These are phyloP conservation scores for Casuarina cunninghamiana DNA, from an alignment of 306 rosid species.

Conservation along the genomic window DNA sequence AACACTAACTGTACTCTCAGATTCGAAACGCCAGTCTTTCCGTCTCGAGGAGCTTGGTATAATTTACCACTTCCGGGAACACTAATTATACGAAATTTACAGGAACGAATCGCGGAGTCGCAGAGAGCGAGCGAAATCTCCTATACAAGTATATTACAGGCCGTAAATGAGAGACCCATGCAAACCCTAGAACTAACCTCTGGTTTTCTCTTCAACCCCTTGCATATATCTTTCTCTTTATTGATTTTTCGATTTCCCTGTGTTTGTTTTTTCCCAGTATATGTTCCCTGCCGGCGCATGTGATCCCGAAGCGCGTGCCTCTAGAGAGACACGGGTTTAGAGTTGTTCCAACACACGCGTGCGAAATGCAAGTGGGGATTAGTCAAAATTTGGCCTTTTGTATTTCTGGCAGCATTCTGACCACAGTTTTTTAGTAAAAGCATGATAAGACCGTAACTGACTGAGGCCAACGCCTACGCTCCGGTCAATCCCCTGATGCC, in stretches of 20 bases:
- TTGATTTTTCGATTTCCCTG: neutral
- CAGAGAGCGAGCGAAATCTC: slow-evolving; percentile 13
- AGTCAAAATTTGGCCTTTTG: no score
- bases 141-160: neutral
- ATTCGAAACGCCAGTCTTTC: slow-evolving; percentile 48
- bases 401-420: neutral
- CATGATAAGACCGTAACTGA: neutral
- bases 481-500: neutral
- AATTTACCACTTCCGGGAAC: neutral
- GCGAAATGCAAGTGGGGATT: slow-evolving; percentile 10
- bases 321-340: neutral
- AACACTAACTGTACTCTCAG: slow-evolving; percentile 14
- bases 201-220: slow-evolving; percentile 24
- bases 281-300: neutral
- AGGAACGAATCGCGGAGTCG: slow-evolving; percentile 16
- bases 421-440: slow-evolving; percentile 1
- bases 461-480: neutral
- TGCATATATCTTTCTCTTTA: neutral
- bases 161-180: slow-evolving; percentile 22
- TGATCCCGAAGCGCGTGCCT: slow-evolving; percentile 25
- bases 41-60: neutral
- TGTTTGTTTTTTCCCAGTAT: neutral
- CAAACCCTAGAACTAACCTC: slow-evolving; percentile 43
- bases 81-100: slow-evolving; percentile 5
- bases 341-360: slow-evolving; percentile 7